Percentiles rank a stretch among this genome's conserved stretches.
Conservation (phyloP, 139 green algal genomes). For the Yamagishiella unicocca region DNA sequence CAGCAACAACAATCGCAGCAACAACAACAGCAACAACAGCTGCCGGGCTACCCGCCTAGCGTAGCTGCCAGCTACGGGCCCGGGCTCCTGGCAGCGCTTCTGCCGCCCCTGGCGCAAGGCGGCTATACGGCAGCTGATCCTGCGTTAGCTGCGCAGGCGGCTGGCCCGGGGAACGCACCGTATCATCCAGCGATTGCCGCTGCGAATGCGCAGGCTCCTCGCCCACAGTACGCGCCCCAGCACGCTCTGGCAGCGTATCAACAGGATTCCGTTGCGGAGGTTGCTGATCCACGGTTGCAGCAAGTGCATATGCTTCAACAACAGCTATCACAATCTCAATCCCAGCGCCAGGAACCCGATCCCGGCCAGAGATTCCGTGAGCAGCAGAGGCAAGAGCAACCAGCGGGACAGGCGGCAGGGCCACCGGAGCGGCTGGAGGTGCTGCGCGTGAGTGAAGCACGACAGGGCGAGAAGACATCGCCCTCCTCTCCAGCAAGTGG, state of each 20-base stretch:
- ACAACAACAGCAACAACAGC: background rate
- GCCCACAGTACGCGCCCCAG: background rate
- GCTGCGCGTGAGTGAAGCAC: no score
- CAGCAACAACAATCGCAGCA: background rate
- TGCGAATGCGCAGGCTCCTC: no score
- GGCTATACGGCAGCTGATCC: no score
- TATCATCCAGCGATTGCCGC: no score
- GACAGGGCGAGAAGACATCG: no score
- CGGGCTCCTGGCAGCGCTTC: background rate
- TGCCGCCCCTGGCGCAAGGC: background rate
- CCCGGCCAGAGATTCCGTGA: background rate
- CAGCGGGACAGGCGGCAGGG: no score
- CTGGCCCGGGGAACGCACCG: no score
- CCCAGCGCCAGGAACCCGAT: background rate
- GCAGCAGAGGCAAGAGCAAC: no score
- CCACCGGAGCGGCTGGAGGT: no score
- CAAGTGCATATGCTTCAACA: background rate
- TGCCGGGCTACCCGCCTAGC: background rate
- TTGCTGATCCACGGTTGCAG: background rate
- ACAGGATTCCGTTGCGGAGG: background rate
- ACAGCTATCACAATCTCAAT: background rate
- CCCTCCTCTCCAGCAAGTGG: no score
- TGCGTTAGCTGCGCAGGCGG: no score
- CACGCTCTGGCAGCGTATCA: background rate
- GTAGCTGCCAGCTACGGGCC: background rate